Evolutionary conservation across 805 yeast genomes (phyloP), one percentile per base, ranked within the genome.

Genomic region (Cyberlindnera samutprakarnensis): DNA sequence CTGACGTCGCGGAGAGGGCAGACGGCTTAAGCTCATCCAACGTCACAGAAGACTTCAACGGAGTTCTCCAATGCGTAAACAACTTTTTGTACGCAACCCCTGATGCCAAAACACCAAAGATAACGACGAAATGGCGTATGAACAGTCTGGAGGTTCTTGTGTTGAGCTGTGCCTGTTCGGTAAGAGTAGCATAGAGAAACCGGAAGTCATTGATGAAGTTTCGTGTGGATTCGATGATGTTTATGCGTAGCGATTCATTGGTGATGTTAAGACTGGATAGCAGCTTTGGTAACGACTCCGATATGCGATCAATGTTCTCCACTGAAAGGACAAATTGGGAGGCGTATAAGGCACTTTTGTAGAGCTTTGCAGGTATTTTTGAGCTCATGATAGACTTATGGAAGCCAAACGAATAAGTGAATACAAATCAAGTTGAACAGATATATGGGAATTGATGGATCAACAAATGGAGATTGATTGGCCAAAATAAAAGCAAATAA

Each of bases 251-350:
- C 2, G 27, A 14, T 26, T 39, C 37, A 25, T 36, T 33, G 2
- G 15, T 26, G 21, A 40, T 25, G n/a, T 20, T 35, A 3, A 35
- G 25, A n/a, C 20, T 24, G 3, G 41, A 29, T 8, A 42, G 34
- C 12, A 40, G 26, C 24, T 27, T 27, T n/a, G 47, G 42, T 10
- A 42, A 32, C 1, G 33, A n/a, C 14, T 30, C 23, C 6, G 36
- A 21, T 3, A 42, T 29, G 14, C 14, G 9, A 11, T 20, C 27
- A 18, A 42, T 18, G 11, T 23, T 12, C 23, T 34, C 28, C 6
- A 39, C 34, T 3, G 38, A 25, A 14, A 35, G 30, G 8, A 32
- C 32, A 14, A 42, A 37, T 28, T 42, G 46, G 7, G 41, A 14
- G 6, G 30, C 23, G 27, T 39, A 42, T 8, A 42, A 35, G 12